phyloP scores from a whole-genome alignment of 305 asterid species.

The Stenogyne calaminthoides region DNA sequence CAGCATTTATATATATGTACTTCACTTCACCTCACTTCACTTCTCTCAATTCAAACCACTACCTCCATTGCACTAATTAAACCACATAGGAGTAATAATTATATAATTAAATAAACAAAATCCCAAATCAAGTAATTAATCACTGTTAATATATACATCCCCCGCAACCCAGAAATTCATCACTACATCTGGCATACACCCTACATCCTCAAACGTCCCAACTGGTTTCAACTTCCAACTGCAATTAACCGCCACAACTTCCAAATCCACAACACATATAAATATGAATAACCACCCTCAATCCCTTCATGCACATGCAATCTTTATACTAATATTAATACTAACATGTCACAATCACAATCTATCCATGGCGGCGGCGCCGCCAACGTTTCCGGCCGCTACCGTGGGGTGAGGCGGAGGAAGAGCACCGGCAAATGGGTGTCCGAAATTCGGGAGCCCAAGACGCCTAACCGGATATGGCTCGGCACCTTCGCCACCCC shows the following conservation, averaged over 20 bases:
- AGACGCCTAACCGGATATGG: constrained; percentile 70
- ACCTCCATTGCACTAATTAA: background rate
- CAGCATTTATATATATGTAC: constrained; percentile 16
- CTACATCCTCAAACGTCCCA: constrained; percentile 41
- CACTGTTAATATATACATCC: background rate
- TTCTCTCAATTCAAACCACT: constrained; percentile 19
- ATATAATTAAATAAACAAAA: background rate
- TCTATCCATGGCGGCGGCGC: constrained; percentile 13
- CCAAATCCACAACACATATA: constrained; percentile 21
- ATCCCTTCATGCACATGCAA: constrained; percentile 18
- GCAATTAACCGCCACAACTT: constrained; percentile 11
- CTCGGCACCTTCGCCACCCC: constrained; percentile 75
- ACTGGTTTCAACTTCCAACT: constrained; percentile 57
- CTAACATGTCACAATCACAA: constrained; percentile 36
- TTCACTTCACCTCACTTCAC: background rate
- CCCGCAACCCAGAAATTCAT: constrained; percentile 63
- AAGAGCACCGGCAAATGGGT: constrained; percentile 78
- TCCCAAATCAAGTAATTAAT: background rate
- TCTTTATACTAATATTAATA: background rate
- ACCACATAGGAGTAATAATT: too few species aligned
- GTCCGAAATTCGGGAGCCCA: constrained; percentile 75
- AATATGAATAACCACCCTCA: constrained; percentile 20
- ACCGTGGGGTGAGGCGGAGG: constrained; percentile 61
- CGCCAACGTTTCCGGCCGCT: constrained; percentile 38
- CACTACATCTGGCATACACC: constrained; percentile 36